Base-by-base conservation (phyloP, 192 early-diverging fungal genomes). In the Oehlia diaphana region DNA sequence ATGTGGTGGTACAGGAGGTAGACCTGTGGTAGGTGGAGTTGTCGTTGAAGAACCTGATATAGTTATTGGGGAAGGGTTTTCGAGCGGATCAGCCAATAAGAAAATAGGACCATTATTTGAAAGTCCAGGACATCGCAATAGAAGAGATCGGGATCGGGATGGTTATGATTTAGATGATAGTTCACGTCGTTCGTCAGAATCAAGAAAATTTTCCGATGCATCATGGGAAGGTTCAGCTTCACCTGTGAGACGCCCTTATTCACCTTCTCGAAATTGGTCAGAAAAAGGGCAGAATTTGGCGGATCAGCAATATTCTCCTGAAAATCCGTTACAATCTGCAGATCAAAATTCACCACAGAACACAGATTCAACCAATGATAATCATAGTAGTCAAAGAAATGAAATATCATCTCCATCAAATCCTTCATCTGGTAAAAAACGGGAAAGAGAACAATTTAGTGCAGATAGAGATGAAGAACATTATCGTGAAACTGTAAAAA, bases 31-130 rank as follows among this genome's bases (percentile, higher is more conserved):
- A 37, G 85, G 85, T n/a, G 85, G 85, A 9, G 81, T 86, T 3
- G 58, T 53, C 13, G 79, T 86, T 33, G 70, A 81, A 63, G 85
- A 86, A 49, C 85, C 85, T 1, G 82, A 86, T 58, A 86, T 86
- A 76, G 81, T 79, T 21, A 63, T 79, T 63, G 77, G 77, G 10
- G 77, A 79, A 71, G 77, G 77, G 44, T 53, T 53, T n/a, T 79
- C 77, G 42, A 71, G 77, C 9, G 77, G 77, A 61, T 79, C 77
- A 4, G 23, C 42, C 9, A 79, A 79, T 62, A 79, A 79, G 53
- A 63, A 63, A 65, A 63, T 63, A 49, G 61, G 75, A 19, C 39
- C 31, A 16, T 62, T 63, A 42, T 39, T 37, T 65, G 63, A 66
- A 42, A 47, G 42, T 77, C 9, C 58, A 63, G 23, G 42, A 35